Evolutionary conservation across 179 eudicot genomes (phyloP).

Genomic region (Camellia oleifera): DNA sequence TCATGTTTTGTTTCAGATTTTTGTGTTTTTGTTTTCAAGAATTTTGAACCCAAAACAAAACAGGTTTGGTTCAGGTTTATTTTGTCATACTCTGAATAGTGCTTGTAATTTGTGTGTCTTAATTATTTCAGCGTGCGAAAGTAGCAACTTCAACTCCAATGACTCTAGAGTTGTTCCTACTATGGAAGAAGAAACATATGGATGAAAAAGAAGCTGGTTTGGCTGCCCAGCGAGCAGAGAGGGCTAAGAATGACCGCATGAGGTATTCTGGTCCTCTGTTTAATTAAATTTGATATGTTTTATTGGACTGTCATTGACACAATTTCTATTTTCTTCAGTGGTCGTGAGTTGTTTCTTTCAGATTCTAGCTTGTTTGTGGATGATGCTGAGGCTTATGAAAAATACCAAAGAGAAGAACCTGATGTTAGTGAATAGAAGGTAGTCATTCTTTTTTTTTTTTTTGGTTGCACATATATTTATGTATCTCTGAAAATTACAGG

Average conservation of each 20-base stretch:
- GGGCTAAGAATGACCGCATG: constrained; percentile 99
- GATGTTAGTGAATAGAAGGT: constrained; percentile 57
- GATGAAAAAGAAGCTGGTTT: constrained; percentile 75
- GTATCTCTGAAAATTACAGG: background rate
- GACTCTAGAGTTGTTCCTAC: constrained; percentile 69
- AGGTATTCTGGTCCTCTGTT: constrained; percentile 42
- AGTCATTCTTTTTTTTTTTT: background rate
- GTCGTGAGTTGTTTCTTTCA: constrained; percentile 88
- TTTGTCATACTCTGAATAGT: background rate
- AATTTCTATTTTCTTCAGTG: constrained; percentile 48
- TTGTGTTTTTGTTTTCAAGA: background rate
- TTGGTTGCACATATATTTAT: background rate
- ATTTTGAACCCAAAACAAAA: background rate
- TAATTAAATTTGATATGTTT: constrained; percentile 1
- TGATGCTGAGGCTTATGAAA: constrained; percentile 85
- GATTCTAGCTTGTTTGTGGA: constrained; percentile 94
- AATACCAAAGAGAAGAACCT: constrained; percentile 67
- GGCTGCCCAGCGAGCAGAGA: constrained; percentile 84
- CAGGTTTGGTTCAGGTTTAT: background rate
- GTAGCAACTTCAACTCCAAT: constrained; percentile 74
- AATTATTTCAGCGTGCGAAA: constrained; percentile 68
- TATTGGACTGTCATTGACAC: constrained; percentile 4
- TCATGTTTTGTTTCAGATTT: background rate
- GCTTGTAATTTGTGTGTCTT: constrained; percentile 18
- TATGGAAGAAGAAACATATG: constrained; percentile 79